These are phyloP conservation scores for Casuarina equisetifolia DNA, from an alignment of 306 rosid genomes.

Conservation along the genomic window DNA sequence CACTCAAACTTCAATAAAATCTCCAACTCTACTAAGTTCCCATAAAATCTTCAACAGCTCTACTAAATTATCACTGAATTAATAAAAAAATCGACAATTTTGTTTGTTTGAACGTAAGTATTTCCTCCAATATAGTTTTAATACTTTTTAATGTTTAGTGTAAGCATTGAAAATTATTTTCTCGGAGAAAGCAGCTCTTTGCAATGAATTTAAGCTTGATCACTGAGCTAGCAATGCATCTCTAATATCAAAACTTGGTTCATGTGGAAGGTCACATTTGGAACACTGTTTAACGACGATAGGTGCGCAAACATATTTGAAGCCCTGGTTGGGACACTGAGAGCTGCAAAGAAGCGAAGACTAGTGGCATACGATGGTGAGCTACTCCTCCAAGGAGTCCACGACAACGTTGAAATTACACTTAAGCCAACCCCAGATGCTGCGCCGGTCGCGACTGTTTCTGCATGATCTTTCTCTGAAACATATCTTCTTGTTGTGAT, in stretches of 20 bases:
- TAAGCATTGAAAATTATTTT: too few relatives aligned
- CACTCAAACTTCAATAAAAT: too few relatives aligned
- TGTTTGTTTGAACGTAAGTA: too few relatives aligned
- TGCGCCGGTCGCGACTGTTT: constrained; percentile 26
- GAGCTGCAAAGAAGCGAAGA: constrained; percentile 86
- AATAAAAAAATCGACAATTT: too few relatives aligned
- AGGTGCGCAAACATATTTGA: constrained; percentile 88
- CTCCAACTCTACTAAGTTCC: too few relatives aligned
- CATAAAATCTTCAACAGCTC: too few relatives aligned
- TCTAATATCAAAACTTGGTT: constrained; percentile 10
- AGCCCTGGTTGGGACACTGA: constrained; percentile 86
- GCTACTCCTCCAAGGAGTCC: constrained; percentile 92
- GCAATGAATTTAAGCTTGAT: too few relatives aligned
- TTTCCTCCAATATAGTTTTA: too few relatives aligned
- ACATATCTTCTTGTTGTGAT: background rate
- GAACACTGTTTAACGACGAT: constrained; percentile 77
- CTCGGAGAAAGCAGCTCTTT: too few relatives aligned
- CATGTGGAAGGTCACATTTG: constrained; percentile 75
- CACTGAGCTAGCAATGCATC: background rate
- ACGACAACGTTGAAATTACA: constrained; percentile 82
- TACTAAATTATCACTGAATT: too few relatives aligned
- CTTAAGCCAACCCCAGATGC: constrained; percentile 54
- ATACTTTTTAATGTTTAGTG: too few relatives aligned
- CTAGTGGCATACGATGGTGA: constrained; percentile 75
- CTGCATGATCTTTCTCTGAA: background rate